A percentile compares a stretch with the other conserved stretches of the same genome.
phyloP scores from a whole-genome alignment of 169 alveolate genomes.

The Cryptosporidium sp. region DNA sequence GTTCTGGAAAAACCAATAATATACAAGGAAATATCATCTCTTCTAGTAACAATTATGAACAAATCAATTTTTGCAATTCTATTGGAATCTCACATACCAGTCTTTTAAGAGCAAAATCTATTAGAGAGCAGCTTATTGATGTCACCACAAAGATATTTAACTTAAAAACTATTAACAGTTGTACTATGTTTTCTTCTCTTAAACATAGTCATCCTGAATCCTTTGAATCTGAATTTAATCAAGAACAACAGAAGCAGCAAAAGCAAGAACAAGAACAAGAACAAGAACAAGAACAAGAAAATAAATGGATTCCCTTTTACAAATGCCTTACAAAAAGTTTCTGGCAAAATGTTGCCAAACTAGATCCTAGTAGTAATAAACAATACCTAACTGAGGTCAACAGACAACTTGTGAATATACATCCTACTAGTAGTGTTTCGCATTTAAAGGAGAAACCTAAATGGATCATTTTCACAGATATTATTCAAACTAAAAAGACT shows the following conservation, averaged over 20 bases:
- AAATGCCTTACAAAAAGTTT: conserved; percentile 82
- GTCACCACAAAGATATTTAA: conserved; percentile 33
- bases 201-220: neutral
- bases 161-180: conserved; percentile 41
- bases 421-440: conserved; percentile 84
- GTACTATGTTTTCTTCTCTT: neutral
- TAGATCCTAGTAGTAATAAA: conserved; percentile 62
- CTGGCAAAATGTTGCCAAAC: conserved; percentile 80
- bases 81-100: conserved; percentile 62
- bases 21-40: neutral
- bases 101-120: conserved; percentile 68
- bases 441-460: conserved; percentile 80
- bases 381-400: conserved; percentile 74
- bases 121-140: conserved; percentile 73
- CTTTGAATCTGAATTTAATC: conserved; percentile 42
- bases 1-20: neutral
- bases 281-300: conserved; percentile 5
- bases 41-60: neutral
- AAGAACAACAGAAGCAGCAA: neutral
- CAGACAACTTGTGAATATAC: conserved; percentile 80
- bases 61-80: conserved; percentile 52
- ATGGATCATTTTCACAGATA: conserved; percentile 89
- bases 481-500: conserved; percentile 87
- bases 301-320: conserved; percentile 71
- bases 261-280: neutral